Percentiles rank a stretch among this genome's conserved stretches.
These are phyloP conservation scores for Chenopodium quinoa DNA, from an alignment of 148 eudicot genomes.

Conservation along the genomic window DNA sequence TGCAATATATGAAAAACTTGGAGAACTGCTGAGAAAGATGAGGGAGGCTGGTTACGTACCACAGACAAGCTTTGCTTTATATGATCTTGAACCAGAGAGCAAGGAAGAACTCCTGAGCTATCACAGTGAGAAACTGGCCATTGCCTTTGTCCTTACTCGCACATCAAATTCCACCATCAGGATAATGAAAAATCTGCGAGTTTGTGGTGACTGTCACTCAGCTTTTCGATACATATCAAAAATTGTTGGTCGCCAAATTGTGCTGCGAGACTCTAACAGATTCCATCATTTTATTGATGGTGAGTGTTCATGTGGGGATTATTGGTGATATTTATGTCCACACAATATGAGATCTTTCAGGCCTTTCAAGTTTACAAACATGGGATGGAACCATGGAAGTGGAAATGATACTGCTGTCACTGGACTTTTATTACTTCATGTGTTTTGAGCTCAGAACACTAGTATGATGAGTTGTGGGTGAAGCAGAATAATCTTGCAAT, in stretches of 20 bases:
- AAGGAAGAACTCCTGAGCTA: conserved; percentile 72
- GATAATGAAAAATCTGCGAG: conserved; percentile 75
- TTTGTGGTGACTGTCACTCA: conserved; percentile 69
- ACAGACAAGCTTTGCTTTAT: conserved; percentile 47
- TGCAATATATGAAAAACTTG: conserved; percentile 54
- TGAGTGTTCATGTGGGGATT: conserved; percentile 71
- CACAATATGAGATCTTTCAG: not conserved
- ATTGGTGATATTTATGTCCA: conserved; percentile 40
- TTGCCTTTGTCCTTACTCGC: conserved; percentile 72
- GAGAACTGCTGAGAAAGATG: conserved; percentile 53
- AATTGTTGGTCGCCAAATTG: conserved; percentile 55
- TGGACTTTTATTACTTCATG: not conserved
- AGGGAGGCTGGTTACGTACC: conserved; percentile 67
- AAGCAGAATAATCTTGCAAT: not conserved
- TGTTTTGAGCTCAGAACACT: not conserved
- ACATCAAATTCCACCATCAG: conserved; percentile 59
- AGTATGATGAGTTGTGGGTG: not conserved
- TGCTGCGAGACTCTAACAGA: conserved; percentile 62
- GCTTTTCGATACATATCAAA: conserved; percentile 60
- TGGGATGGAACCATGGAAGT: not conserved
- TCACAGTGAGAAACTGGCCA: conserved; percentile 80
- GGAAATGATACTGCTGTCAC: conserved; percentile 12
- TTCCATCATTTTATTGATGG: conserved; percentile 70
- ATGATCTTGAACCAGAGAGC: conserved; percentile 72
- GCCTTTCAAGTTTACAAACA: not conserved